Percentiles rank a stretch among this genome's conserved stretches.
Conservation (phyloP, 805 yeast species). For the Pichia membranifaciens region DNA sequence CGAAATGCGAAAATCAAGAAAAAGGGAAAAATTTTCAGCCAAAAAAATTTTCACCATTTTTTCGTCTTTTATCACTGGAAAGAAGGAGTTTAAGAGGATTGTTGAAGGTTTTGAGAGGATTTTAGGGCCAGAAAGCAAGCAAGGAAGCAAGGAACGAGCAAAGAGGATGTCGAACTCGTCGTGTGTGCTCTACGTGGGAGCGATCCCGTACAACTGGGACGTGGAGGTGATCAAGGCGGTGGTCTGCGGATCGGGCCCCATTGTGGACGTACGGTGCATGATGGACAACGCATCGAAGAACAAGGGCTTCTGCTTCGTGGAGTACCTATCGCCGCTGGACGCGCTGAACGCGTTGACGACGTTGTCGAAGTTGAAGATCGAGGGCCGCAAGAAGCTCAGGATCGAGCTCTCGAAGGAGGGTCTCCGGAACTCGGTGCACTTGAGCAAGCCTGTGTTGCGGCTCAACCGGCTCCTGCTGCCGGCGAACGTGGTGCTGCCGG, state of each 20-base stretch:
- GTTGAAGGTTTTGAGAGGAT: too few relatives aligned
- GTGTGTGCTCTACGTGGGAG: conserved; percentile 52
- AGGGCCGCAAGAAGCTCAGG: conserved; percentile 43
- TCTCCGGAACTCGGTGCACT: conserved; percentile 31
- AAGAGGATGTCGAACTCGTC: conserved; percentile 19
- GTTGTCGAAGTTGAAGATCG: conserved; percentile 40
- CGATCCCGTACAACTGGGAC: conserved; percentile 68
- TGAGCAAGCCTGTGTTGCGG: conserved; percentile 36
- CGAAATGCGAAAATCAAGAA: not conserved
- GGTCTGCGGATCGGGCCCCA: conserved; percentile 67
- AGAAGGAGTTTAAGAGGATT: too few relatives aligned
- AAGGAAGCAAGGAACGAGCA: not conserved
- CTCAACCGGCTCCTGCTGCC: conserved; percentile 47
- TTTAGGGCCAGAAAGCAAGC: too few relatives aligned
- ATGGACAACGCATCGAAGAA: conserved; percentile 52
- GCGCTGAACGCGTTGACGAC: conserved; percentile 45
- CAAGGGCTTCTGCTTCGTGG: conserved; percentile 65
- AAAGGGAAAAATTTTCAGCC: not conserved
- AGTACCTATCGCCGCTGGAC: conserved; percentile 46
- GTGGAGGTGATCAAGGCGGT: conserved; percentile 55
- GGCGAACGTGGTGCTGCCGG: conserved; percentile 51
- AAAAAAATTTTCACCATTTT: not conserved
- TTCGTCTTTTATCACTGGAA: not conserved
- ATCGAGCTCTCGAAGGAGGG: conserved; percentile 62
- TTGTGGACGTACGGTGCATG: conserved; percentile 61